Evolutionary conservation across 2,329 filamentous ascomycete genomes (phyloP).

Genomic region (Fusarium poae): DNA sequence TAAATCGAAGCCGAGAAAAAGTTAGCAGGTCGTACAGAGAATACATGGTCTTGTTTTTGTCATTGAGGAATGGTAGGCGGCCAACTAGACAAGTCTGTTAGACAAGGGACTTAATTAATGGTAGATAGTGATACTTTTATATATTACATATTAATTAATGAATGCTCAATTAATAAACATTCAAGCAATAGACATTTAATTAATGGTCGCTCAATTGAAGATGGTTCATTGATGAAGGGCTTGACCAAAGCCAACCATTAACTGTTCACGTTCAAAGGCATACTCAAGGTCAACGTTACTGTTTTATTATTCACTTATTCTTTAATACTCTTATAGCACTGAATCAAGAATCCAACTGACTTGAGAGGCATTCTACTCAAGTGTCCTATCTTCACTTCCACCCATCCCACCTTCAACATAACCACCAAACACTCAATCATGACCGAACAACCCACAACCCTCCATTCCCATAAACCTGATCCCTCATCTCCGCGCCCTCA

Average conservation of each 20-base stretch:
- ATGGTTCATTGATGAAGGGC: not conserved
- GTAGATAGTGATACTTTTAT: not conserved
- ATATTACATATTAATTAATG: not conserved
- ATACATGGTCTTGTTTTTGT: not conserved
- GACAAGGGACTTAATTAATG: not conserved
- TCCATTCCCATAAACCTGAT: constrained; percentile 63
- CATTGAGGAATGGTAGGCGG: not conserved
- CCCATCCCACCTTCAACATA: not conserved
- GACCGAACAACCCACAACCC: constrained; percentile 61
- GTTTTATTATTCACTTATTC: not conserved
- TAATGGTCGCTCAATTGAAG: too few species aligned
- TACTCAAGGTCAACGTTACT: not conserved
- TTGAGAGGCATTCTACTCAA: not conserved
- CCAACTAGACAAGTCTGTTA: rapidly evolving
- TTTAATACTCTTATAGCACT: not conserved
- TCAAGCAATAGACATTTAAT: too few species aligned
- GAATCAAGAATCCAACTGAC: not conserved
- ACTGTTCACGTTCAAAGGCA: not conserved
- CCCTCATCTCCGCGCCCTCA: constrained; percentile 60
- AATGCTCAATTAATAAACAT: too few species aligned
- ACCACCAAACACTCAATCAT: not conserved
- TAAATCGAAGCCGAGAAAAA: too few species aligned
- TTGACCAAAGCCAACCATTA: not conserved
- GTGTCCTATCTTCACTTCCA: not conserved
- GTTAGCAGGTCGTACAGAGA: too few species aligned